A percentile compares a stretch with the other conserved stretches of the same genome.
Evolutionary conservation across 2,329 filamentous ascomycete species (phyloP).

Genomic region (Paracoccidioides lutzii): DNA sequence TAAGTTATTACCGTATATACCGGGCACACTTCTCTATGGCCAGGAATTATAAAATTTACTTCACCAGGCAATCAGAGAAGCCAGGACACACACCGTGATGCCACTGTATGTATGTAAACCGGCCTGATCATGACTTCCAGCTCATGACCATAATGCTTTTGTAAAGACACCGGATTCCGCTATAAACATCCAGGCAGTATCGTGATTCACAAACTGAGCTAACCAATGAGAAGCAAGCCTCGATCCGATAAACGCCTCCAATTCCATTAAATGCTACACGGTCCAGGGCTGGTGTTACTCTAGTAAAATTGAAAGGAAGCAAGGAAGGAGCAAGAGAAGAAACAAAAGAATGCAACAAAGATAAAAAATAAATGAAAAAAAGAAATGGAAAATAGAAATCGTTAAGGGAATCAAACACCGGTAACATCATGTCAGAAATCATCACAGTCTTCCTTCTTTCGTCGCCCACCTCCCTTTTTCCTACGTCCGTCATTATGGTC

Average conservation of each 20-base stretch:
- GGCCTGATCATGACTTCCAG: neutral
- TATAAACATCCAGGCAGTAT: neutral
- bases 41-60: no score
- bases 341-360: neutral
- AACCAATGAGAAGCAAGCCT: neutral
- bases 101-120: no score
- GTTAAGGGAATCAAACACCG: neutral
- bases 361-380: neutral
- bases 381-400: neutral
- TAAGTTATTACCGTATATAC: no score
- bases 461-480: constrained; percentile 31
- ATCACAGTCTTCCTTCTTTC: constrained; percentile 30
- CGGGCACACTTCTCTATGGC: no score
- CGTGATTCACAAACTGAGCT: neutral
- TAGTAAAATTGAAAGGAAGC: no score
- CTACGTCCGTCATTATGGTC: constrained; percentile 36
- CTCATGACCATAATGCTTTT: neutral
- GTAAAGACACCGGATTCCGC: neutral
- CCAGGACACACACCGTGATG: neutral
- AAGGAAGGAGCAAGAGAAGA: neutral
- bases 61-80: no score
- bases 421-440: constrained; percentile 11
- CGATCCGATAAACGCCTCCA: neutral
- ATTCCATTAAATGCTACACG: constrained; percentile 3
- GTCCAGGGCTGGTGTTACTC: no score